Percentiles rank a stretch among this genome's conserved stretches.
These are phyloP conservation scores for Panaeolus cyanescens DNA, from an alignment of 768 basidiomycete genomes.

Conservation along the genomic window DNA sequence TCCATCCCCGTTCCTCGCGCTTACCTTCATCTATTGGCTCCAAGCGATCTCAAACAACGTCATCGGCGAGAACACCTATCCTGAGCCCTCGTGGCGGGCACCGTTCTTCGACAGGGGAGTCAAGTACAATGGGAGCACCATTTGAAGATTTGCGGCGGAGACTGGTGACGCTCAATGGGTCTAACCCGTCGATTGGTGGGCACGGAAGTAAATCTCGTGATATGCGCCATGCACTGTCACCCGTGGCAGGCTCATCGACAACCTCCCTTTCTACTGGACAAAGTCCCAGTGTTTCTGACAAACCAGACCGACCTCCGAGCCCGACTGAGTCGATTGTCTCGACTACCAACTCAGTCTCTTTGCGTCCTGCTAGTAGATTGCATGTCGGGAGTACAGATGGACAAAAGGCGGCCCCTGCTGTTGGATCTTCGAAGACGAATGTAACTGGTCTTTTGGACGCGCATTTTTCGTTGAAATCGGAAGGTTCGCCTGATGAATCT, in stretches of 20 bases:
- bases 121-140: constrained; percentile 49
- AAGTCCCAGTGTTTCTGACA: constrained; percentile 37
- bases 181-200: constrained; percentile 58
- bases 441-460: constrained; percentile 83
- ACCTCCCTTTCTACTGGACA: constrained; percentile 29
- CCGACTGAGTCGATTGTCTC: constrained; percentile 85
- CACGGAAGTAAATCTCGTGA: constrained; percentile 45
- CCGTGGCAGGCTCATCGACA: constrained; percentile 32
- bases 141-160: constrained; percentile 81
- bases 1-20: constrained; percentile 40
- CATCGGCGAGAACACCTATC: constrained; percentile 41
- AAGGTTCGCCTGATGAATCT: constrained; percentile 70
- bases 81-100: constrained; percentile 52
- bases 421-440: constrained; percentile 84
- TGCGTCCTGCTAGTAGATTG: constrained; percentile 59
- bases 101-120: constrained; percentile 51
- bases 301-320: constrained; percentile 55
- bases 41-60: constrained; percentile 36
- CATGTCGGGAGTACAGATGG: constrained; percentile 75
- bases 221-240: constrained; percentile 42
- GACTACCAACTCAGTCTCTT: constrained; percentile 62
- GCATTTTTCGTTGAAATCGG: constrained; percentile 65
- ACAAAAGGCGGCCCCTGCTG: constrained; percentile 86
- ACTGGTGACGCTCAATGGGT: constrained; percentile 75
- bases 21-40: constrained; percentile 22